Evolutionary conservation across 306 rosid species (phyloP).

Genomic region (Vicia villosa): DNA sequence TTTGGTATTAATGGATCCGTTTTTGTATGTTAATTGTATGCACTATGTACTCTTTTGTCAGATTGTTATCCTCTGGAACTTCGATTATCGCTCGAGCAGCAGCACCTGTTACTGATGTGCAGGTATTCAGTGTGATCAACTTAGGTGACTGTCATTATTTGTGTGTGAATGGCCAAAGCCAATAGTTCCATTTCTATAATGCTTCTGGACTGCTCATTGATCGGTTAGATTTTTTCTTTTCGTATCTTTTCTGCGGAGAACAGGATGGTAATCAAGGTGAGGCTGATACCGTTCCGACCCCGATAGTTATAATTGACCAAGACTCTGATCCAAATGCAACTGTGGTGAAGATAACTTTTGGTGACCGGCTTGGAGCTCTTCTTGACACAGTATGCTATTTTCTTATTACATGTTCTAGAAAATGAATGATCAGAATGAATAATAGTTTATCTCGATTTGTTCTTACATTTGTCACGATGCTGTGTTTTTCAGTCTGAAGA

Average conservation of each 20-base stretch:
- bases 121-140: constrained; percentile 25
- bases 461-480: no score
- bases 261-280: constrained; percentile 58
- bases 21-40: constrained; percentile 42
- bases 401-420: constrained; percentile 4
- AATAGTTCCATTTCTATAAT: constrained; percentile 27
- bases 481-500: no score
- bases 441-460: no score
- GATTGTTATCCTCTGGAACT: constrained; percentile 31
- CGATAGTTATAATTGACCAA: no score
- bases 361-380: no score
- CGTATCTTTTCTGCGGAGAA: constrained; percentile 37
- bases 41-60: constrained; percentile 45
- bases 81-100: no score
- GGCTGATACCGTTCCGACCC: no score
- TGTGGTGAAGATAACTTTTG: no score
- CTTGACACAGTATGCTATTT: constrained; percentile 21
- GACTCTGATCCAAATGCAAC: no score
- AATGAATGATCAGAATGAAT: no score
- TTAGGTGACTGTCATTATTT: constrained; percentile 29
- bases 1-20: constrained; percentile 27
- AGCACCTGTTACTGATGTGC: no score
- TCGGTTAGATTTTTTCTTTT: constrained; percentile 17
- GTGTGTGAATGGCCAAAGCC: constrained; percentile 26
- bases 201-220: constrained; percentile 25